Percentiles rank a stretch among this genome's conserved stretches.
Evolutionary conservation across 305 asterid genomes (phyloP).

Genomic region (Petunia hybrid): DNA sequence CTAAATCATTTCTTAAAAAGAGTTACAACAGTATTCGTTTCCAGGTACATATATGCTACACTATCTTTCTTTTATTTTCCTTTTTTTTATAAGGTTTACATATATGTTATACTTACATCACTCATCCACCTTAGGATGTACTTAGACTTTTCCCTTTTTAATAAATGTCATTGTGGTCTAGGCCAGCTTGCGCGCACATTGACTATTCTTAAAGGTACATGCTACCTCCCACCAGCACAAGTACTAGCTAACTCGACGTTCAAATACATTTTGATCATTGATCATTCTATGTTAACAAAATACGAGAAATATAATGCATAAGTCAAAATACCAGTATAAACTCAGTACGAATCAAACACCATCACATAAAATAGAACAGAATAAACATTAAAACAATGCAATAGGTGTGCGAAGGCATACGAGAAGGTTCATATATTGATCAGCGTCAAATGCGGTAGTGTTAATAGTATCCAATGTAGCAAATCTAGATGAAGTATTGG

Average conservation of each 20-base stretch:
- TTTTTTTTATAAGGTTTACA: background rate
- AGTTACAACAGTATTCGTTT: background rate
- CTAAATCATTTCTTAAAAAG: background rate
- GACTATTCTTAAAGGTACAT: no score
- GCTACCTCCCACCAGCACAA: no score
- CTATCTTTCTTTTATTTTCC: background rate
- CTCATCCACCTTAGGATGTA: conserved; percentile 6
- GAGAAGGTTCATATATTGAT: conserved; percentile 77
- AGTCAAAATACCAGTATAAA: background rate
- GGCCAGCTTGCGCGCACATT: no score
- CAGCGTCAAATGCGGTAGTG: conserved; percentile 60
- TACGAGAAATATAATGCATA: background rate
- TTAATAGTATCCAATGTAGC: conserved; percentile 60
- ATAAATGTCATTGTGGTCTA: no score
- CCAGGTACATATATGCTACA: background rate
- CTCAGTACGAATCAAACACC: background rate
- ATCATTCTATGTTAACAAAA: no score
- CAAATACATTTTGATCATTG: no score
- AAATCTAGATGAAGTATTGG: conserved; percentile 69
- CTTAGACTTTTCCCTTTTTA: background rate
- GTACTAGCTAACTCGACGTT: no score
- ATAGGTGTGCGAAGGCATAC: conserved; percentile 45
- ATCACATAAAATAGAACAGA: background rate
- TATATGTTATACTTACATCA: background rate
- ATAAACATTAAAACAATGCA: background rate